These are phyloP conservation scores for Nephelium lappaceum DNA, from an alignment of 345 rosid species.

Conservation along the genomic window DNA sequence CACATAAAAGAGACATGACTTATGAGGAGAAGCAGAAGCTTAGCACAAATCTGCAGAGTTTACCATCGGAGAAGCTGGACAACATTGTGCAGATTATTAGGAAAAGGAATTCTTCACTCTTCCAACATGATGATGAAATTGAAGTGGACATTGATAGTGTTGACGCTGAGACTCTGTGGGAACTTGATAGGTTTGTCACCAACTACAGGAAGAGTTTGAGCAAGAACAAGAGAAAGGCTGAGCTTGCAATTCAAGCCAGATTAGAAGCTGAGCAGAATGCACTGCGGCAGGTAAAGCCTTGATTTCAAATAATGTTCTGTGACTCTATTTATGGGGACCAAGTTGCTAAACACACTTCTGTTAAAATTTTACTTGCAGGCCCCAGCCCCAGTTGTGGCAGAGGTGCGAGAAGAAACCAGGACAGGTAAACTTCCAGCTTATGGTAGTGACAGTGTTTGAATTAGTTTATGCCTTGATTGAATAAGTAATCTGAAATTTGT, in stretches of 20 bases:
- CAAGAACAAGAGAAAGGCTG: slow-evolving; percentile 97
- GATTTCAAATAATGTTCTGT: neutral
- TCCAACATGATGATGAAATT: slow-evolving; percentile 86
- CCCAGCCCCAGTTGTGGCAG: slow-evolving; percentile 45
- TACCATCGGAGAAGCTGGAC: slow-evolving; percentile 95
- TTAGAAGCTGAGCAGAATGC: slow-evolving; percentile 61
- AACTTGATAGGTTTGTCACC: slow-evolving; percentile 93
- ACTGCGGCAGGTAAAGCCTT: slow-evolving; percentile 56
- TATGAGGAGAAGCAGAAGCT: slow-evolving; percentile 98
- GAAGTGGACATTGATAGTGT: slow-evolving; percentile 98
- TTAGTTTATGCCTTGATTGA: slow-evolving; percentile 14
- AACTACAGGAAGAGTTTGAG: slow-evolving; percentile 95
- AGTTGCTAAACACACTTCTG: slow-evolving; percentile 11
- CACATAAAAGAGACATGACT: slow-evolving; percentile 94
- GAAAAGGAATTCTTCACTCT: slow-evolving; percentile 83
- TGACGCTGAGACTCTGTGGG: slow-evolving; percentile 98
- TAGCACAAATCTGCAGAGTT: slow-evolving; percentile 80
- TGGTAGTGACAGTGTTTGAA: neutral
- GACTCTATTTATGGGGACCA: neutral
- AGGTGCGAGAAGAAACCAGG: slow-evolving; percentile 55
- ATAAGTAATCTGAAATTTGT: slow-evolving; percentile 15
- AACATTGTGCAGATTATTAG: slow-evolving; percentile 90
- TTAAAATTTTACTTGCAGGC: slow-evolving; percentile 44
- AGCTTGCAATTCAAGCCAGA: slow-evolving; percentile 82
- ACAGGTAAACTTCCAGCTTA: slow-evolving; percentile 45